These are phyloP conservation scores for Lactarius deliciosus DNA, from an alignment of 768 basidiomycete species.

Conservation along the genomic window DNA sequence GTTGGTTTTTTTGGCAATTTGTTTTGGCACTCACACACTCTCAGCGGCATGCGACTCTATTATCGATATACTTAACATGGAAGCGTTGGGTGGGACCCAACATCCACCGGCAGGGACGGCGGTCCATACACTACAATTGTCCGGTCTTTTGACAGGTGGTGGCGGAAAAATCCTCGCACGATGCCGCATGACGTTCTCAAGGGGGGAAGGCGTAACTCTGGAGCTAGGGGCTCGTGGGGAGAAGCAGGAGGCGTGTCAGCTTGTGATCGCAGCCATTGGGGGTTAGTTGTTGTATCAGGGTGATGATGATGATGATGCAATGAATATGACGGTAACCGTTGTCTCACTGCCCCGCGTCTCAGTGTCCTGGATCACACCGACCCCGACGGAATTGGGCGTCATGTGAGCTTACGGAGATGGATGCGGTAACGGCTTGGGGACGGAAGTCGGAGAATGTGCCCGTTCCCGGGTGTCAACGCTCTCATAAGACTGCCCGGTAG, in stretches of 20 bases:
- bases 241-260: conserved; percentile 77
- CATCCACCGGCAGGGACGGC: conserved; percentile 67
- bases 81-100: conserved; percentile 90
- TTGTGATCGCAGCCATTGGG: conserved; percentile 89
- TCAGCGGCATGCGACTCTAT: conserved; percentile 95
- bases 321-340: conserved; percentile 3
- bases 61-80: conserved; percentile 95
- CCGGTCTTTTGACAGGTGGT: conserved; percentile 87
- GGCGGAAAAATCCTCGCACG: conserved; percentile 95
- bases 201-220: conserved; percentile 88
- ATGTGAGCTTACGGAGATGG: conserved; percentile 4
- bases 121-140: conserved; percentile 92
- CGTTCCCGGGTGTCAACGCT: neutral
- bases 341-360: neutral
- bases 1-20: conserved; percentile 14
- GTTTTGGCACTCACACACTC: conserved; percentile 28
- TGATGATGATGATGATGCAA: conserved; percentile 5
- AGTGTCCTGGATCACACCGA: conserved; percentile 5
- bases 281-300: conserved; percentile 41
- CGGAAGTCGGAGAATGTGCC: conserved; percentile 7
- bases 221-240: conserved; percentile 92
- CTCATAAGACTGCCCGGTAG: conserved; percentile 13
- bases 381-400: conserved; percentile 25
- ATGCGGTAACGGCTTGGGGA: neutral
- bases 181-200: conserved; percentile 92